These are phyloP conservation scores for Helotiales sp. DNA, from an alignment of 2,329 filamentous ascomycete species.

Conservation along the genomic window DNA sequence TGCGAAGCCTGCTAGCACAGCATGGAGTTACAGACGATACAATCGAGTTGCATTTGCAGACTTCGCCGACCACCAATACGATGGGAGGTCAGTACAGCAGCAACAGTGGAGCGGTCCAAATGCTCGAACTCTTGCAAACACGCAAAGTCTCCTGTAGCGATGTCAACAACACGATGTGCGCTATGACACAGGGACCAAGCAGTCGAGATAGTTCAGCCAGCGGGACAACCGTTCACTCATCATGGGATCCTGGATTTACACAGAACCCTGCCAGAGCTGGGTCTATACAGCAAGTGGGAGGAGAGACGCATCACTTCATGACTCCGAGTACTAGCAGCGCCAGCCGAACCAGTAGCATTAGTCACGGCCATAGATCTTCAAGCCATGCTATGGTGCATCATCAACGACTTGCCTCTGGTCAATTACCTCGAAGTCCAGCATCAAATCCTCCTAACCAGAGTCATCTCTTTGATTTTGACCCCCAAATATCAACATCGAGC, in stretches of 20 bases:
- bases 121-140: slow-evolving; percentile 29
- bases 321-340: slow-evolving; percentile 23
- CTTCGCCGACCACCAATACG: slow-evolving; percentile 8
- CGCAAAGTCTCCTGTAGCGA: slow-evolving; percentile 26
- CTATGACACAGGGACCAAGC: background rate
- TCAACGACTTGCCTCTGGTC: slow-evolving; percentile 17
- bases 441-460: slow-evolving; percentile 12
- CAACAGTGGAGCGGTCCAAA: slow-evolving; percentile 24
- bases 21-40: slow-evolving; percentile 58
- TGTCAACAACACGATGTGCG: slow-evolving; percentile 8
- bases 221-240: slow-evolving; percentile 24
- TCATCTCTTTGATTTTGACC: slow-evolving; percentile 26
- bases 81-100: slow-evolving; percentile 15
- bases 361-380: slow-evolving; percentile 8
- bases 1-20: slow-evolving; percentile 58
- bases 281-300: slow-evolving; percentile 7
- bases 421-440: slow-evolving; percentile 19
- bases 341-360: slow-evolving; percentile 22
- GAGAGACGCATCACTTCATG: slow-evolving; percentile 28
- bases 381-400: slow-evolving; percentile 12
- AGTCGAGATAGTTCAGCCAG: slow-evolving; percentile 29
- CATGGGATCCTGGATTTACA: slow-evolving; percentile 26
- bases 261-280: slow-evolving; percentile 13
- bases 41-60: slow-evolving; percentile 40
- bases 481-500: slow-evolving; percentile 19